These are phyloP conservation scores for Gossypium longicalyx DNA, from an alignment of 345 rosid species.

Conservation along the genomic window DNA sequence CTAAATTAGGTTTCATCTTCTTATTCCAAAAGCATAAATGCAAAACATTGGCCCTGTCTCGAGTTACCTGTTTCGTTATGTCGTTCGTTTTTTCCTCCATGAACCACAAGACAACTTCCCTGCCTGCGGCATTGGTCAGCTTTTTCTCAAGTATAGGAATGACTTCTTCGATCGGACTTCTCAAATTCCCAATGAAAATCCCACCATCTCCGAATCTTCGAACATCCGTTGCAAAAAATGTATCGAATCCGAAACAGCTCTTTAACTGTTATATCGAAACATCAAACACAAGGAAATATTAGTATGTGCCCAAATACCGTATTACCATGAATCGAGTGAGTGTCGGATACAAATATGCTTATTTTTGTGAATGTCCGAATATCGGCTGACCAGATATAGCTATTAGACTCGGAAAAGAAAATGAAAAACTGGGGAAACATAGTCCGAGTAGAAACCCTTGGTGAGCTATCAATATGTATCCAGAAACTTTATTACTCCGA, in stretches of 20 bases:
- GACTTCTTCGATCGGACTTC: slow-evolving; percentile 74
- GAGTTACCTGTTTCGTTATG: slow-evolving; percentile 75
- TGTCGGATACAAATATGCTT: too few species aligned
- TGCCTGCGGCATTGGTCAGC: slow-evolving; percentile 78
- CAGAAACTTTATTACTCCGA: background rate
- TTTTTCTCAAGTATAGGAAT: slow-evolving; percentile 77
- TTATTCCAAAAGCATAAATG: background rate
- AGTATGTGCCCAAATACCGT: too few species aligned
- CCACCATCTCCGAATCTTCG: slow-evolving; percentile 98
- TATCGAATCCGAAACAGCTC: slow-evolving; percentile 82
- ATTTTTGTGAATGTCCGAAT: too few species aligned
- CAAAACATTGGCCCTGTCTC: background rate
- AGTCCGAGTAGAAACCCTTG: background rate
- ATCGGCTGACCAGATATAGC: too few species aligned
- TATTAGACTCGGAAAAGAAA: too few species aligned
- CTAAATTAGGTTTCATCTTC: background rate
- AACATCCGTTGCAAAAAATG: slow-evolving; percentile 84
- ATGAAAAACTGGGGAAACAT: too few species aligned
- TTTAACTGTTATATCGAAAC: slow-evolving; percentile 54
- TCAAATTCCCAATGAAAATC: slow-evolving; percentile 76
- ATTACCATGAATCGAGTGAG: too few species aligned
- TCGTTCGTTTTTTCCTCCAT: slow-evolving; percentile 87
- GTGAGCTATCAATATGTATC: background rate
- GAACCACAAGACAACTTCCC: slow-evolving; percentile 83
- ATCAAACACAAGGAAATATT: slow-evolving; percentile 6